Base-by-base conservation (phyloP, 2,329 filamentous ascomycete genomes). In the Scedosporium boydii region DNA sequence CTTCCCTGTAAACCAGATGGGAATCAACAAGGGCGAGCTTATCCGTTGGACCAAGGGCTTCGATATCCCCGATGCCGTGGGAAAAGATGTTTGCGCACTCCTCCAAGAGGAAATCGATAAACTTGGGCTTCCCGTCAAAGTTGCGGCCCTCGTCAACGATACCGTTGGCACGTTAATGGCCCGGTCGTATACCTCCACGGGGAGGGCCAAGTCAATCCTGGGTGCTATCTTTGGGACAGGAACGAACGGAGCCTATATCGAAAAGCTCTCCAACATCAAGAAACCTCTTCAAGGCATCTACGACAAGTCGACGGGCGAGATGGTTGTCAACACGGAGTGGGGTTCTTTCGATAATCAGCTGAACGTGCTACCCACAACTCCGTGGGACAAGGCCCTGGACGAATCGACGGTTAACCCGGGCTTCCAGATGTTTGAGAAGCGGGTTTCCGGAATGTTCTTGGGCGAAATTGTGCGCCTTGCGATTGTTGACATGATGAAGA, bases 21-120 rank as follows among this genome's bases (percentile, higher is more conserved):
- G 91, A 46, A 96, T 99, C 74, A 98, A 98, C 82, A 93, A 92
- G 77, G 95, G 95, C 65, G 89, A 87, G 63, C 82, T 99, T 62
- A 95, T 97, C 76, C 87, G 95, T 68, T 99, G 95, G 95, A 99
- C 95, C 63, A 99, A 99, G 80, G 95, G 95, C 60, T 99, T 97
- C 73, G 91, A 98, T 72, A 98, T 99, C 67, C 84, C 87, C n/a
- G 95, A 98, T 72, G 90, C 93, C 1, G 76, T 99, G 63, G 95
- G 93, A 69, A 89, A 97, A 76, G 95, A 99, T 74, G 93, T 99
- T 38, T 99, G 95, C 74, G 88, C 86, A 51, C 79, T 99, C 65
- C 82, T 99, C 42, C 95, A 99, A 76, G 78, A 80, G 21, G 95
- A 97, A 75, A 93, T 99, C 69, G 91, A 98, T 76, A 85, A 85